These are phyloP conservation scores for Pythium guiyangense DNA, from an alignment of 352 stramenopile genomes.

Conservation along the genomic window DNA sequence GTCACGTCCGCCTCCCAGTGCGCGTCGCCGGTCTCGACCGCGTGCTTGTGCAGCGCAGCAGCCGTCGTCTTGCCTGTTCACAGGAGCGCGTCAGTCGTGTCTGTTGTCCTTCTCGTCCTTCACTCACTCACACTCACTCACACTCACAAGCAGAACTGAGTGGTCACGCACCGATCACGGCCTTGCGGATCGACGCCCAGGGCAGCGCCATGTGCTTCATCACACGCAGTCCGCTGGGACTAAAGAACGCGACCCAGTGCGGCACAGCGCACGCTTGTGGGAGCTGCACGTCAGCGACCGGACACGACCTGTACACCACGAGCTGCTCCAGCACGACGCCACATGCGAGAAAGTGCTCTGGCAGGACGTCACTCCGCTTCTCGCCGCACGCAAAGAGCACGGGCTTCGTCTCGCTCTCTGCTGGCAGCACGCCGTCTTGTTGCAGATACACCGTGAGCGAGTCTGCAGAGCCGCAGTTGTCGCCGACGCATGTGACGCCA, in stretches of 20 bases:
- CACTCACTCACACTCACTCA: background rate
- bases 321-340: slow-evolving; percentile 51
- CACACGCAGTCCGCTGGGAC: slow-evolving; percentile 66
- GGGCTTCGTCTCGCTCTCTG: slow-evolving; percentile 30
- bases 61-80: slow-evolving; percentile 65
- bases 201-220: slow-evolving; percentile 32
- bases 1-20: slow-evolving; percentile 54
- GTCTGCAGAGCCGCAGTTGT: slow-evolving; percentile 66
- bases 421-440: slow-evolving; percentile 31
- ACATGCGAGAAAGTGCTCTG: slow-evolving; percentile 51
- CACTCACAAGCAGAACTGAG: too few relatives aligned
- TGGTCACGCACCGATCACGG: slow-evolving; percentile 68
- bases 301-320: slow-evolving; percentile 55
- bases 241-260: slow-evolving; percentile 80
- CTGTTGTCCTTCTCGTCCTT: background rate
- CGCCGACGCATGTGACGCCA: slow-evolving; percentile 49
- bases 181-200: slow-evolving; percentile 67
- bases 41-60: slow-evolving; percentile 37
- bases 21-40: slow-evolving; percentile 25
- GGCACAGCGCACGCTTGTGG: slow-evolving; percentile 29
- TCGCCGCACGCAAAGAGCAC: slow-evolving; percentile 75
- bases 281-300: slow-evolving; percentile 39
- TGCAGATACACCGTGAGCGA: slow-evolving; percentile 42
- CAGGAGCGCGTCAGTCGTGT: background rate
- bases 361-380: slow-evolving; percentile 57